Conservation (phyloP, 495 filamentous ascomycete species). For the Umbilicaria muhlenbergii region DNA sequence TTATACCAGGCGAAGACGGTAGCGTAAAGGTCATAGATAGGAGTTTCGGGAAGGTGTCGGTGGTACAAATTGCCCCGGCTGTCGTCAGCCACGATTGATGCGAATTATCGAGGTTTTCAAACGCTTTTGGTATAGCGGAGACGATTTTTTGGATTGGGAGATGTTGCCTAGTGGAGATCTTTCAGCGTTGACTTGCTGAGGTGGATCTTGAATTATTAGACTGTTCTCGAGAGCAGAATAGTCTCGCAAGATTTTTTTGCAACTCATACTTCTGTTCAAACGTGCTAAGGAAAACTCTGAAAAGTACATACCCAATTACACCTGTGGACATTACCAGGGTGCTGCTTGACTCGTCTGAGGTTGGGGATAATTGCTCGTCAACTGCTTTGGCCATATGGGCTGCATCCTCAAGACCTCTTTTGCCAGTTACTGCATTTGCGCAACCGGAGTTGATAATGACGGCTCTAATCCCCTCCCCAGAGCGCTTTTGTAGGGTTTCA, state of each 20-base stretch:
- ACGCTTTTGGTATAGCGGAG: constrained; percentile 59
- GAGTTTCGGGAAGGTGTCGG: constrained; percentile 97
- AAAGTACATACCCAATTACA: constrained; percentile 51
- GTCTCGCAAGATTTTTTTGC: no score
- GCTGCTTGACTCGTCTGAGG: constrained; percentile 22
- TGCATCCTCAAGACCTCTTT: constrained; percentile 81
- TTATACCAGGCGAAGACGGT: constrained; percentile 57
- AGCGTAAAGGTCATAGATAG: constrained; percentile 71
- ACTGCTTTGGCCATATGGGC: constrained; percentile 63
- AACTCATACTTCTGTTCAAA: no score
- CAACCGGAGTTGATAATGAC: constrained; percentile 93
- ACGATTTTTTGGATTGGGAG: constrained; percentile 87
- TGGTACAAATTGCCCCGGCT: constrained; percentile 93
- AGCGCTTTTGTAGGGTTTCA: constrained; percentile 45
- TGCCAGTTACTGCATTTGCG: constrained; percentile 94
- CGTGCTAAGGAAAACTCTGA: constrained; percentile 22
- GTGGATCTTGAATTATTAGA: no score
- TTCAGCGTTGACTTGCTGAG: not conserved
- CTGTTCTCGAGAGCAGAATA: no score
- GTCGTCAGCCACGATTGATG: constrained; percentile 78
- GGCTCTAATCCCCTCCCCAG: constrained; percentile 56
- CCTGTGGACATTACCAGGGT: constrained; percentile 96
- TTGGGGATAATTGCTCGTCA: constrained; percentile 41
- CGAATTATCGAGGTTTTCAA: constrained; percentile 47
- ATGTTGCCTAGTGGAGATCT: constrained; percentile 35